These are phyloP conservation scores for Chytriomyces confervae DNA, from an alignment of 192 early-diverging fungal species.

Conservation along the genomic window DNA sequence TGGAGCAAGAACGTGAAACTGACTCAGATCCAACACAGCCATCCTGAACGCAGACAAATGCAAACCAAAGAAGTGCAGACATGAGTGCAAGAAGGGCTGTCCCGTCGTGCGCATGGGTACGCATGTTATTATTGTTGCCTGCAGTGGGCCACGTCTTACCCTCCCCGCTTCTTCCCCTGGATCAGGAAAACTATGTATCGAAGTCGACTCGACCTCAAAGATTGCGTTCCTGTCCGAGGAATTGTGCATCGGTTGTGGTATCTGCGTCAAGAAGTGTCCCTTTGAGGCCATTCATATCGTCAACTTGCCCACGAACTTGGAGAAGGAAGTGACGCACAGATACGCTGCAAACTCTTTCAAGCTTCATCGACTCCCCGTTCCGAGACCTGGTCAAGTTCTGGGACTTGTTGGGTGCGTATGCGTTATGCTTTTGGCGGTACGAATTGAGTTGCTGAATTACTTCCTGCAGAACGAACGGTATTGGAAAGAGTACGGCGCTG, in stretches of 20 bases:
- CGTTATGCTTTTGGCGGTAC: neutral
- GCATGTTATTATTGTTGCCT: slow-evolving; percentile 20
- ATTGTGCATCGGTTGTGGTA: slow-evolving; percentile 97
- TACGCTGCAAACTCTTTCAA: slow-evolving; percentile 98
- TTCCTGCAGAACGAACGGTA: slow-evolving; percentile 76
- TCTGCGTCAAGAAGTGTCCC: slow-evolving; percentile 96
- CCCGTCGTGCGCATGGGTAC: slow-evolving; percentile 97
- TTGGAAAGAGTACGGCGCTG: slow-evolving; percentile 91
- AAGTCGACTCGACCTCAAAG: slow-evolving; percentile 84
- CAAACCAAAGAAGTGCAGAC: slow-evolving; percentile 98
- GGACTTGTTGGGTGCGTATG: slow-evolving; percentile 81
- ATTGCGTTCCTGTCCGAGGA: slow-evolving; percentile 93
- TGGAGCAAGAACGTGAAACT: neutral
- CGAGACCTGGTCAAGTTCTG: slow-evolving; percentile 94
- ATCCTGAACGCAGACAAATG: slow-evolving; percentile 95
- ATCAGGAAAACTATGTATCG: slow-evolving; percentile 91
- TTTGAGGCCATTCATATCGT: slow-evolving; percentile 97
- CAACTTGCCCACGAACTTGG: slow-evolving; percentile 95
- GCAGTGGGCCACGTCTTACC: neutral
- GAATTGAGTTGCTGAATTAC: neutral
- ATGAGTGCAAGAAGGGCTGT: slow-evolving; percentile 96
- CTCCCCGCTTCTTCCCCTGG: neutral
- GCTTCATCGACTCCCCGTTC: slow-evolving; percentile 93
- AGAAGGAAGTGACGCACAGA: slow-evolving; percentile 93
- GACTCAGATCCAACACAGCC: slow-evolving; percentile 51